These are phyloP conservation scores for Glebionis coronaria DNA, from an alignment of 129 eudicot species.

Conservation along the genomic window DNA sequence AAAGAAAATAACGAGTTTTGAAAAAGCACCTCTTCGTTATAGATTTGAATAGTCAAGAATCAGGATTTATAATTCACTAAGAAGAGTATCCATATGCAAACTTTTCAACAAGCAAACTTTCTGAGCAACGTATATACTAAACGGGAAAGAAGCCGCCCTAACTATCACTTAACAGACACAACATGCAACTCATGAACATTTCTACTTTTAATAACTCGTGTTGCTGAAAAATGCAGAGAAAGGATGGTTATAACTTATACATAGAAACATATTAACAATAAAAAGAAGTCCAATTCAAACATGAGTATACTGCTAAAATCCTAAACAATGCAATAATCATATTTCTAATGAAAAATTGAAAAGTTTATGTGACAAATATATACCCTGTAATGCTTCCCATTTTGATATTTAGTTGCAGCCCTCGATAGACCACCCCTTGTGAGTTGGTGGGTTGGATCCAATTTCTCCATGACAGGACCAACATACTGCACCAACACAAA, in stretches of 20 bases:
- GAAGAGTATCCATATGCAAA: not conserved
- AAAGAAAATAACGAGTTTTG: conserved; percentile 5
- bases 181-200: conserved; percentile 13
- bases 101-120: not conserved
- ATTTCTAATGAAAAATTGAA: not conserved
- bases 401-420: conserved; percentile 74
- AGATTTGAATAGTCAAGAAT: conserved; percentile 4
- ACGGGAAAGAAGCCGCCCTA: no score
- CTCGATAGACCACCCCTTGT: conserved; percentile 66
- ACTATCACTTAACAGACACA: conserved; percentile 10
- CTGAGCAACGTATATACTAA: not conserved
- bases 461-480: conserved; percentile 72
- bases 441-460: conserved; percentile 70
- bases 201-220: no score
- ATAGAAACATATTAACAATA: not conserved
- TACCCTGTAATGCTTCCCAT: conserved; percentile 93
- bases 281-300: not conserved
- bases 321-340: not conserved
- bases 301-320: not conserved
- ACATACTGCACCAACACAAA: conserved; percentile 61
- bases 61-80: not conserved
- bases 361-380: conserved; percentile 13
- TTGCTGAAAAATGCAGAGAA: conserved; percentile 8
- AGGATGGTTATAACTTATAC: not conserved
- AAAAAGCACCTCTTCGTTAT: not conserved